phyloP scores from a whole-genome alignment of 2,329 filamentous ascomycete genomes.

The Orbilia brochopaga region DNA sequence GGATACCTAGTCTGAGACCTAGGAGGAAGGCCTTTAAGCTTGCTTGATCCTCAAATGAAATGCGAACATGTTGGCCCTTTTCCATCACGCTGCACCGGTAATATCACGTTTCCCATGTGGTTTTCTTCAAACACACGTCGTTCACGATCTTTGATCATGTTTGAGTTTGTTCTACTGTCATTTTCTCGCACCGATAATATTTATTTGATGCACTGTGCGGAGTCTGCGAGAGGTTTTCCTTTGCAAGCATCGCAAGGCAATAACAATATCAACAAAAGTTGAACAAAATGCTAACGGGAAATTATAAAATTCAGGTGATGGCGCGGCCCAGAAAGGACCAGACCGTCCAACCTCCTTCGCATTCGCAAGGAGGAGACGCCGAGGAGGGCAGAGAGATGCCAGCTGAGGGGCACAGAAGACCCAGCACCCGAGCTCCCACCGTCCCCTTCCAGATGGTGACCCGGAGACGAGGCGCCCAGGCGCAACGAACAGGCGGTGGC shows the following conservation, averaged over 20 bases:
- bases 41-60: conserved; percentile 41
- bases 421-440: conserved; percentile 38
- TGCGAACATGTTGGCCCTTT: conserved; percentile 46
- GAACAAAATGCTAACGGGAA: conserved; percentile 14
- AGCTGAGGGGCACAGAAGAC: conserved; percentile 31
- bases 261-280: background rate
- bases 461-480: conserved; percentile 31
- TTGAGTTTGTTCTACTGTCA: background rate
- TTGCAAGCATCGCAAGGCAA: background rate
- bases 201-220: background rate
- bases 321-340: conserved; percentile 40
- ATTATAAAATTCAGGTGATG: conserved; percentile 34
- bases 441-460: conserved; percentile 50
- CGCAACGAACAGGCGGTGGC: conserved; percentile 32
- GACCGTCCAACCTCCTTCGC: conserved; percentile 10
- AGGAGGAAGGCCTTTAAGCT: conserved; percentile 4
- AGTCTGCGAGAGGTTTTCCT: background rate
- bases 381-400: conserved; percentile 22
- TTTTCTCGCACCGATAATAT: background rate
- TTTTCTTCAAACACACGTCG: background rate
- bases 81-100: conserved; percentile 43
- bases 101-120: conserved; percentile 10
- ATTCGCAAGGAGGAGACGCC: conserved; percentile 11
- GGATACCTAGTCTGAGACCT: conserved; percentile 14
- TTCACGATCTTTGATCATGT: background rate